phyloP scores from a whole-genome alignment of 2,329 filamentous ascomycete species.

The Trichoderma sp. region DNA sequence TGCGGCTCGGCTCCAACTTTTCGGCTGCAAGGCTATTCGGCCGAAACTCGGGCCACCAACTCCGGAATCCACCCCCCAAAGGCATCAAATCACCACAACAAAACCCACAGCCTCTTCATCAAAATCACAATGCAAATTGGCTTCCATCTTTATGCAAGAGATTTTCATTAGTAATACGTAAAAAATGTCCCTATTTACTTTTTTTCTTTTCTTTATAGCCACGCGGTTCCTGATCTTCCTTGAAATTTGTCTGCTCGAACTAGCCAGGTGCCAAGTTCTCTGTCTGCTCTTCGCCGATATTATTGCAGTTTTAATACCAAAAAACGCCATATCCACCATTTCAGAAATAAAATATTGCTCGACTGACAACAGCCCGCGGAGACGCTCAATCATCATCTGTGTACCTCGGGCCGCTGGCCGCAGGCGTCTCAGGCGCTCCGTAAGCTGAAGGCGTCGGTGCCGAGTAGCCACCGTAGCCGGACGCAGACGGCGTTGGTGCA shows the following conservation, averaged over 20 bases:
- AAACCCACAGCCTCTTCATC: background rate
- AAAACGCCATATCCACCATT: constrained; percentile 2
- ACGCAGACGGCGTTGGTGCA: constrained; percentile 68
- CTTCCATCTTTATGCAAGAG: background rate
- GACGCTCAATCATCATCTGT: constrained; percentile 46
- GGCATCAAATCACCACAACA: background rate
- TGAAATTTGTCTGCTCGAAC: constrained; percentile 1
- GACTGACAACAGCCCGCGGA: background rate
- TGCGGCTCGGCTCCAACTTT: background rate
- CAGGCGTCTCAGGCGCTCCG: constrained; percentile 57
- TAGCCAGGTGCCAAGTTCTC: background rate
- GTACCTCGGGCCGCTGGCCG: constrained; percentile 55
- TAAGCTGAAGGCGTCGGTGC: constrained; percentile 65
- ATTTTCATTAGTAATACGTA: background rate
- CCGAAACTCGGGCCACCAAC: constrained; percentile 6
- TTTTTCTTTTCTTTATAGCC: background rate
- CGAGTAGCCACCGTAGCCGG: constrained; percentile 51
- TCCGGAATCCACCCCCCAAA: background rate
- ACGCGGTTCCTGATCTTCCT: background rate
- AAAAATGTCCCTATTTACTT: background rate
- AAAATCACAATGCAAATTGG: background rate
- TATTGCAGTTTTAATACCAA: constrained; percentile 11
- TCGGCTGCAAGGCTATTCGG: background rate
- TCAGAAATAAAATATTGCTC: background rate
- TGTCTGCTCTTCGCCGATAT: background rate